Percentiles rank a stretch among this genome's conserved stretches.
Evolutionary conservation across 2,329 filamentous ascomycete genomes (phyloP).

Genomic region (Penicillium italicum): DNA sequence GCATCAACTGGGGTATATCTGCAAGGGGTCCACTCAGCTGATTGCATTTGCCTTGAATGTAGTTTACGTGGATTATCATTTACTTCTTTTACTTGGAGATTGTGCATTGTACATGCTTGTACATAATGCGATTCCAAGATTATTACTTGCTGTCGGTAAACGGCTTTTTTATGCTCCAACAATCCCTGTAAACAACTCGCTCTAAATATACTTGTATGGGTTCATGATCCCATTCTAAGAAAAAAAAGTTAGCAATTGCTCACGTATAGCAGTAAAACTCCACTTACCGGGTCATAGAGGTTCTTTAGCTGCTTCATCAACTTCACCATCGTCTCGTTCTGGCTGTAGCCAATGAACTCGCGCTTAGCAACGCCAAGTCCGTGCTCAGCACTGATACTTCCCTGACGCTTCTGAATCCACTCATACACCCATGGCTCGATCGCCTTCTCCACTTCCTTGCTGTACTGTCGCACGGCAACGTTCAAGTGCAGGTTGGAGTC

Average conservation of each 20-base stretch:
- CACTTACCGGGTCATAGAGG: constrained; percentile 84
- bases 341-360: constrained; percentile 89
- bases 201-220: constrained; percentile 86
- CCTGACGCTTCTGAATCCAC: constrained; percentile 83
- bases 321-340: constrained; percentile 77
- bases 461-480: constrained; percentile 75
- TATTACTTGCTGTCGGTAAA: neutral
- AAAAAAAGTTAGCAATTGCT: constrained; percentile 16
- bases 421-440: constrained; percentile 97
- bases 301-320: constrained; percentile 96
- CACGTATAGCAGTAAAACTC: neutral
- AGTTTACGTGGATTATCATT: neutral
- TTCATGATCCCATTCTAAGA: constrained; percentile 96
- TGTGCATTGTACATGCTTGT: neutral
- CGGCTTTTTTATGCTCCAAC: neutral
- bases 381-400: constrained; percentile 96
- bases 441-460: constrained; percentile 78
- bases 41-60: neutral
- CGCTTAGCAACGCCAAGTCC: constrained; percentile 94
- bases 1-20: constrained; percentile 11
- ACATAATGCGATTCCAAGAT: neutral
- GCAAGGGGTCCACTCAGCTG: constrained; percentile 17
- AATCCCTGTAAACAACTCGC: neutral
- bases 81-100: neutral
- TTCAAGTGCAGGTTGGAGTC: constrained; percentile 95